Base-by-base conservation (phyloP, 345 rosid species). In the Lenwebbia sp. region DNA sequence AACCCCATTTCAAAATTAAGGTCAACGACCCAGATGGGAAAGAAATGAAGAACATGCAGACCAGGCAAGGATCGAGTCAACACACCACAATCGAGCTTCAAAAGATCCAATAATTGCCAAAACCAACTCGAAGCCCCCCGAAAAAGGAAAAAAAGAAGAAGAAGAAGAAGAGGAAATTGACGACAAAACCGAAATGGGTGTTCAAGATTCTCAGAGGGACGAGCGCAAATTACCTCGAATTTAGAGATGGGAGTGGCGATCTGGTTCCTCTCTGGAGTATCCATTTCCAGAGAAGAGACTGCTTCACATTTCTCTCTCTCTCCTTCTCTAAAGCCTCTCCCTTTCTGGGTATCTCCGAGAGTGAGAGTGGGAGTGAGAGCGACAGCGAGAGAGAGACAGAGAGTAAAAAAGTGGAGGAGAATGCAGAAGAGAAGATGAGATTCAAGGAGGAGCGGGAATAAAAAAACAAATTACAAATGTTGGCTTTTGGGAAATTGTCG, bases 231-330 rank as follows among this genome's bases (percentile, higher is more conserved):
- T 58, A 95, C 99, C 98, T 96, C 99, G 86, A 95, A 90, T 86
- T 94, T 95, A 15, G 99, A 92, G 86, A 93, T 90, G 62, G 97
- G 91, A 84, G 93, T 86, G 60, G 90, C 91, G 91, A 92, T 92
- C 92, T 90, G 92, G 90, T 89, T 89, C 90, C 92, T 94, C 90
- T 91, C 86, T 4, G 97, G 99, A 51, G 99, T 92, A 83, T 91
- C 95, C 99, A 96, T 86, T 52, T 58, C 85, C 81, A 54, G 41
- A 47, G 86, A 85, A 85, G 65, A 37, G 26, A 37, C 86, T 52
- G 30, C 83, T 22, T 58, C 51, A 37, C 87, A 86, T 82, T 33
- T 56, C 57, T 25, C 40, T 37, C 40, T 37, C 40, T 37, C 54
- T 52, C 58, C 58, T 52, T 28, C 82, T 47, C 54, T n/a, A 13